phyloP scores from a whole-genome alignment of 352 stramenopile species.

The Pythium aquatile region DNA sequence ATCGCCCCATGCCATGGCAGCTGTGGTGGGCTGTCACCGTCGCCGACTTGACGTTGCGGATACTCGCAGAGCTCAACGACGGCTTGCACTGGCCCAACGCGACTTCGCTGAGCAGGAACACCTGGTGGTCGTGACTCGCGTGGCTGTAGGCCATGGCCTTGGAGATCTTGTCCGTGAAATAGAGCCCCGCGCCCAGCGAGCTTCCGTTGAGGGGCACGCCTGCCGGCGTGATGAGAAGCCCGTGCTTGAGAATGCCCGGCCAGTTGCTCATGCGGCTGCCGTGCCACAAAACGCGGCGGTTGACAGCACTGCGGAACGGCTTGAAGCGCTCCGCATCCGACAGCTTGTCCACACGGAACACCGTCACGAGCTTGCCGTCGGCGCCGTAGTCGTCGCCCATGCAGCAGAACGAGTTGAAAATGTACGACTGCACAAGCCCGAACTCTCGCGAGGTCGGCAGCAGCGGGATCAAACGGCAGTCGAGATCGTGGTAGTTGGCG shows the following conservation, averaged over 20 bases:
- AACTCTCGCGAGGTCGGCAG: conserved; percentile 44
- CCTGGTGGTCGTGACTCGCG: conserved; percentile 44
- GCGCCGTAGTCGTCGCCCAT: conserved; percentile 37
- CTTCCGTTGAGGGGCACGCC: conserved; percentile 74
- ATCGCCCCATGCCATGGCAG: conserved; percentile 69
- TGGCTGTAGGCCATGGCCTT: conserved; percentile 73
- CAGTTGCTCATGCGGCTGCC: conserved; percentile 85
- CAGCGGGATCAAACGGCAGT: conserved; percentile 50
- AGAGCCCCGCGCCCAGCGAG: conserved; percentile 83
- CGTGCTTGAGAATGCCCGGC: conserved; percentile 76
- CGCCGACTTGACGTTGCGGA: conserved; percentile 1
- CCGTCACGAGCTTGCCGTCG: conserved; percentile 48
- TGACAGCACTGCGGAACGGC: conserved; percentile 43
- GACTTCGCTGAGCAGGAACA: conserved; percentile 67
- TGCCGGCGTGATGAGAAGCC: conserved; percentile 74
- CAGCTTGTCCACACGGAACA: conserved; percentile 62
- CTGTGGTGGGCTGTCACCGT: conserved; percentile 41
- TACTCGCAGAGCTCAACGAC: background rate
- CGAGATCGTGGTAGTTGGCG: conserved; percentile 53
- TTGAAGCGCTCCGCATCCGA: conserved; percentile 52
- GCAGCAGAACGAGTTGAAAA: conserved; percentile 72
- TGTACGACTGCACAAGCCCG: conserved; percentile 60
- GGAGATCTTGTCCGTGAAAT: conserved; percentile 87
- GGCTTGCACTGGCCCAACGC: conserved; percentile 69
- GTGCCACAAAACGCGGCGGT: conserved; percentile 83